These are phyloP conservation scores for Fusarium sp. DNA, from an alignment of 2,329 filamentous ascomycete species.

Conservation along the genomic window DNA sequence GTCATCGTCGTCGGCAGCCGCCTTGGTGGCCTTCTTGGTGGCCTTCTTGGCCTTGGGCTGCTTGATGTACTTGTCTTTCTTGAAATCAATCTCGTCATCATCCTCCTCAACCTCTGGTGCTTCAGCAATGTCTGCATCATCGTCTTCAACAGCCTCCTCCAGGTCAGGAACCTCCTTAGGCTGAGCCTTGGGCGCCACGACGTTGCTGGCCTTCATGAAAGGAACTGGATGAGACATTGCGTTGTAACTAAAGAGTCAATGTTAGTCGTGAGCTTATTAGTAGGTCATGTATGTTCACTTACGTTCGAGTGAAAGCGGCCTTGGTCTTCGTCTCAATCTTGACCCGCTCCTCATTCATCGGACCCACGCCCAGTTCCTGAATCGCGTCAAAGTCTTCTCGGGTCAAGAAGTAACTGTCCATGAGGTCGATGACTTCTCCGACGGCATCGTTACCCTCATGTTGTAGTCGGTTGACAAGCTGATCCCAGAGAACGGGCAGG, in stretches of 20 bases:
- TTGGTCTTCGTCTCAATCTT: slow-evolving; percentile 90
- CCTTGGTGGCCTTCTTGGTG: slow-evolving; percentile 59
- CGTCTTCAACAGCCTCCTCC: slow-evolving; percentile 95
- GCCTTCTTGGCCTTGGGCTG: slow-evolving; percentile 79
- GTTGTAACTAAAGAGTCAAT: slow-evolving; percentile 77
- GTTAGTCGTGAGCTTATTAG: neutral
- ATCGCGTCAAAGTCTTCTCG: slow-evolving; percentile 95
- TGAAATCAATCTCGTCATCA: slow-evolving; percentile 80
- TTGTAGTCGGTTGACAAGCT: slow-evolving; percentile 80
- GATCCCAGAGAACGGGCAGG: slow-evolving; percentile 86
- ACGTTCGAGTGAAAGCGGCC: slow-evolving; percentile 88
- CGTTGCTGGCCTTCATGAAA: slow-evolving; percentile 92
- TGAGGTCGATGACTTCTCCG: slow-evolving; percentile 86
- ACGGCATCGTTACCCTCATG: slow-evolving; percentile 85
- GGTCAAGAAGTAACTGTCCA: slow-evolving; percentile 97
- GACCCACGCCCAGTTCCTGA: slow-evolving; percentile 88
- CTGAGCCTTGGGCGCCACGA: slow-evolving; percentile 77
- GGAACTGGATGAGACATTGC: slow-evolving; percentile 86
- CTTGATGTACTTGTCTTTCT: slow-evolving; percentile 97
- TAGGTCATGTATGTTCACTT: slow-evolving; percentile 55
- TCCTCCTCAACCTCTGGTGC: slow-evolving; percentile 74
- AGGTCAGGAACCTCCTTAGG: slow-evolving; percentile 87
- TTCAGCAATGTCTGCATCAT: slow-evolving; percentile 74
- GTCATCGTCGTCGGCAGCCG: slow-evolving; percentile 58
- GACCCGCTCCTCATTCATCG: slow-evolving; percentile 80